Evolutionary conservation across 2,329 filamentous ascomycete genomes (phyloP).

Genomic region (Fusarium miscanthi): DNA sequence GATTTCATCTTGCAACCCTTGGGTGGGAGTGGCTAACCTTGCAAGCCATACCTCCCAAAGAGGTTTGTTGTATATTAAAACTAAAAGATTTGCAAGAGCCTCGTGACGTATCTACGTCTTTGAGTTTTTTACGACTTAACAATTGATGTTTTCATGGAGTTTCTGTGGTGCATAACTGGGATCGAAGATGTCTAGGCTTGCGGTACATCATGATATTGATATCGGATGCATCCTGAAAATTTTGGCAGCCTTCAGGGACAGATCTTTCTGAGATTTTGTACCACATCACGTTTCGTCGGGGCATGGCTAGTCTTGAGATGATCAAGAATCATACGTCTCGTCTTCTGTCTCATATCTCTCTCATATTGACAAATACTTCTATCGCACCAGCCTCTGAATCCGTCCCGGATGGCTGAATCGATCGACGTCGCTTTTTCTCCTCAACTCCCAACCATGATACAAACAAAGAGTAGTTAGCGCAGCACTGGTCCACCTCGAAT

Average conservation of each 20-base stretch:
- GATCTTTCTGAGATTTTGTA: not conserved
- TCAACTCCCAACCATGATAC: constrained; percentile 29
- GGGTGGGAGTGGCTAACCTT: constrained; percentile 7
- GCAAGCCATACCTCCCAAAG: constrained; percentile 16
- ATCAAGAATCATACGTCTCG: constrained; percentile 17
- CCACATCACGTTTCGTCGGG: not conserved
- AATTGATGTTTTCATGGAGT: constrained; percentile 34
- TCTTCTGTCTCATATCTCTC: constrained; percentile 18
- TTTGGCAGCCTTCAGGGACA: not conserved
- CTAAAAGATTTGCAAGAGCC: constrained; percentile 23
- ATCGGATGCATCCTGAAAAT: no score
- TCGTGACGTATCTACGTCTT: constrained; percentile 15
- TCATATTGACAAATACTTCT: constrained; percentile 11
- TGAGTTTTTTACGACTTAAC: constrained; percentile 30
- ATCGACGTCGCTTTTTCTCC: not conserved
- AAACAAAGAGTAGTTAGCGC: constrained; percentile 33
- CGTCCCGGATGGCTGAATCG: not conserved
- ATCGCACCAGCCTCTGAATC: constrained; percentile 14
- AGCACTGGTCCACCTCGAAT: not conserved
- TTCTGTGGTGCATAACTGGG: not conserved
- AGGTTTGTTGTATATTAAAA: constrained; percentile 41
- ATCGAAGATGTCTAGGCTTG: not conserved
- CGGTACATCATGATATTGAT: no score
- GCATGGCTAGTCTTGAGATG: not conserved
- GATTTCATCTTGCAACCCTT: constrained; percentile 6